Base-by-base conservation (phyloP, 352 stramenopile genomes). In the Phytophthora litchii region DNA sequence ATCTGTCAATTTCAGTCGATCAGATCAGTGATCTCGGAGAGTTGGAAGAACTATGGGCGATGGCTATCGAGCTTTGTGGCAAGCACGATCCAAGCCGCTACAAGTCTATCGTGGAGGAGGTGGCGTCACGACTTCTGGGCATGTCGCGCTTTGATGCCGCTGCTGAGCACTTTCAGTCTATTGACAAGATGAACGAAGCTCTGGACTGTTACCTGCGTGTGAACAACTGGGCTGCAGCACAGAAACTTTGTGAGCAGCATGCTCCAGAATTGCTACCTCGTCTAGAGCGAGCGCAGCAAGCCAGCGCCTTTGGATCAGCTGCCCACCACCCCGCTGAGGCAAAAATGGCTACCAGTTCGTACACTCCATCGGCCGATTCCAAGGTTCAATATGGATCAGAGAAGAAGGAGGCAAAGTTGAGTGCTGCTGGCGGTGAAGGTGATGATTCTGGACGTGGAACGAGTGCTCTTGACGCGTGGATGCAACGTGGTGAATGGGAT, bases 401-500 rank as follows among this genome's bases (percentile, higher is more conserved):
- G 42, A 69, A 76, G 14, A 91, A 88, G 32, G 78, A 92, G 47
- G 58, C 70, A 21, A 91, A 88, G 48, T 43, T 73, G 10, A 65
- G 34, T 32, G 32, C 53, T 78, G 57, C 3, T 27, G 23, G 23
- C 5, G 23, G 23, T 27, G 23, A 88, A 65, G 64, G 68, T 47
- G 72, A 80, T 56, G 63, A 76, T 48, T 60, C 60, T 49, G 41
- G 64, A 50, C 64, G 76, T 45, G 65, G 76, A 60, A 72, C 77
- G 14, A 82, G 55, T 47, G 94, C 91, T 4, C 64, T 98, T 27
- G 89, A 97, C 47, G 82, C 96, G 23, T 94, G 96, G 70, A 97
- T 96, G 63, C 88, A 98, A 60, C 86, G 89, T 21, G 90, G 89
- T 16, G 89, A 98, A 64, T 98, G 94, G 94, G 91, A 98, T 65